Conservation (phyloP, 768 basidiomycete species). For the Clathrus columnatus region DNA sequence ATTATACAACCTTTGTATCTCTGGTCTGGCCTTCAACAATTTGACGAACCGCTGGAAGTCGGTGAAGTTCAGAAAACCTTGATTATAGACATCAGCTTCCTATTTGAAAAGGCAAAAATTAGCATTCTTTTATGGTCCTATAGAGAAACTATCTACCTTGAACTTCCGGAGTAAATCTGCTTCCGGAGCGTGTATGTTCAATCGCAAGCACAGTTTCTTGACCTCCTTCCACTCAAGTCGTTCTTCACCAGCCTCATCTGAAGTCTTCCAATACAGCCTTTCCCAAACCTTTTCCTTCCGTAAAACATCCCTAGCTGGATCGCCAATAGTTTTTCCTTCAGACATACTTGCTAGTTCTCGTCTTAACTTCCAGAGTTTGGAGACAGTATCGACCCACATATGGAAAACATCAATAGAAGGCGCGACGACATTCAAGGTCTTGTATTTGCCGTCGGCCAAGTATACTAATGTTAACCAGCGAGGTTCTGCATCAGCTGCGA, state of each 20-base stretch:
- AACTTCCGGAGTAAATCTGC: conserved; percentile 52
- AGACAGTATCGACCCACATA: conserved; percentile 58
- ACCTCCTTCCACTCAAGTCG: conserved; percentile 64
- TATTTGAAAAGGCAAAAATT: conserved; percentile 23
- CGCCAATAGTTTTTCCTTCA: conserved; percentile 22
- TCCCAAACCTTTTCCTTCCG: conserved; percentile 67
- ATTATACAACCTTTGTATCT: conserved; percentile 60
- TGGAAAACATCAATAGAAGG: conserved; percentile 51
- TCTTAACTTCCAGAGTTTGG: conserved; percentile 54
- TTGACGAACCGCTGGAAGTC: conserved; percentile 81
- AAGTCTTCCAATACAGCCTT: conserved; percentile 72
- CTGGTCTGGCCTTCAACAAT: conserved; percentile 74
- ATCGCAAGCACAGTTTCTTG: conserved; percentile 56
- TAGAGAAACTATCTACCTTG: conserved; percentile 29
- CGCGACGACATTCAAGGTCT: conserved; percentile 80
- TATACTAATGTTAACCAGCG: conserved; percentile 86
- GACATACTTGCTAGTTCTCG: conserved; percentile 63
- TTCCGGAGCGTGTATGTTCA: conserved; percentile 53
- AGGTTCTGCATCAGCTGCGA: conserved; percentile 50
- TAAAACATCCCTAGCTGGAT: conserved; percentile 34
- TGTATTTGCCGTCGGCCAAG: conserved; percentile 66
- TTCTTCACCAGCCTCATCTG: conserved; percentile 53
- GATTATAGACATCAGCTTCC: conserved; percentile 52
- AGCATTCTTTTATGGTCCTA: neutral
- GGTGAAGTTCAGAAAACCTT: conserved; percentile 60